A percentile compares a stretch with the other conserved stretches of the same genome.
Evolutionary conservation across 306 rosid genomes (phyloP).

Genomic region (Glycine latifolia): DNA sequence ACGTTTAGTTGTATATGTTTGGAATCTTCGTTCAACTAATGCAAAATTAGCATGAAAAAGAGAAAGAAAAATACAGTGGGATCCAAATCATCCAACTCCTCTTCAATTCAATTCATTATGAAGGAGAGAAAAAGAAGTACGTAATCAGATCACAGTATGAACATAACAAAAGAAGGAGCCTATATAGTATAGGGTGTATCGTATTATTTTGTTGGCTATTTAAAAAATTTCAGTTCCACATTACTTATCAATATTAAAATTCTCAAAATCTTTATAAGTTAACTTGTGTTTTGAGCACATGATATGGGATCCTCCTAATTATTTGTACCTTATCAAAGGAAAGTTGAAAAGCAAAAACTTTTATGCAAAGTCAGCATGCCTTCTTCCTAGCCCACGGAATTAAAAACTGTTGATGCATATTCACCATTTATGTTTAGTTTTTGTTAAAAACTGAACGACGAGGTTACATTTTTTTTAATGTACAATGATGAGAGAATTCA

Average conservation of each 20-base stretch:
- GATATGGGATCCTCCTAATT: background rate
- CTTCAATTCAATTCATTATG: background rate
- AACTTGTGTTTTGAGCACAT: background rate
- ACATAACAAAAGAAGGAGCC: conserved; percentile 30
- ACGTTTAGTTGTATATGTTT: conserved; percentile 39
- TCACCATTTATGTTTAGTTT: background rate
- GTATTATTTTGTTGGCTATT: background rate
- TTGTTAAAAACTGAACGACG: background rate
- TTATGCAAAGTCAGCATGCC: conserved; percentile 2
- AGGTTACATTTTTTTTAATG: background rate
- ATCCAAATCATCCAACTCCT: conserved; percentile 41
- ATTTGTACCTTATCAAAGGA: background rate
- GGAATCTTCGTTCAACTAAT: conserved; percentile 24
- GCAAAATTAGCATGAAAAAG: conserved; percentile 32
- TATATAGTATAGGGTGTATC: background rate
- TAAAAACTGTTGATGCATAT: background rate
- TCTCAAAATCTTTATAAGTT: background rate
- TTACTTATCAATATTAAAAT: background rate
- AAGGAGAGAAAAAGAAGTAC: background rate
- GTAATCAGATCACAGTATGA: conserved; percentile 10
- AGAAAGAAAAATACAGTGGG: conserved; percentile 34
- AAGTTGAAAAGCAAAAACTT: conserved; percentile 1
- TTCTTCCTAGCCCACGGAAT: background rate
- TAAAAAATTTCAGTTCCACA: background rate
- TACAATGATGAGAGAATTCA: too few species aligned